Evolutionary conservation across 306 rosid species (phyloP).

Genomic region (Trifolium fragiferum): DNA sequence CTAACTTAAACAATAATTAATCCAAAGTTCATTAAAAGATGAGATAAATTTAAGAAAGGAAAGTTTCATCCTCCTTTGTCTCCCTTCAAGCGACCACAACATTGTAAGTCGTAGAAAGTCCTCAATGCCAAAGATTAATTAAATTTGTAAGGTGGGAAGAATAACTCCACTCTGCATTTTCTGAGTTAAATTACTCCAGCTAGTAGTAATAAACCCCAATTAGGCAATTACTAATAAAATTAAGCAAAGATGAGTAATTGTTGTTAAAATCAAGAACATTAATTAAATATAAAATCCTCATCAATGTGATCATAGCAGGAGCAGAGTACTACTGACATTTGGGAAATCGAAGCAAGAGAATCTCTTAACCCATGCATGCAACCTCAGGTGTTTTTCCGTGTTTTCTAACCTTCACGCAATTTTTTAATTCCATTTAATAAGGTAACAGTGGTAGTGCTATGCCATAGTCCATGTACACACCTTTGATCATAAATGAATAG

Average conservation of each 20-base stretch:
- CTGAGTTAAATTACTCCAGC: not conserved
- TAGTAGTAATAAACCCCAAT: not conserved
- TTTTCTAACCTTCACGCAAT: constrained; percentile 13
- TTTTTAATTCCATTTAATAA: not conserved
- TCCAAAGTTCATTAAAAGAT: constrained; percentile 32
- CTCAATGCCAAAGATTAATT: constrained; percentile 2
- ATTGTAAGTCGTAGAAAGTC: constrained; percentile 27
- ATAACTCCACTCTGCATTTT: constrained; percentile 35
- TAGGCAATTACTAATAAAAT: not conserved
- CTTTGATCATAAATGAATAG: too few species aligned
- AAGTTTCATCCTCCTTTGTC: constrained; percentile 38
- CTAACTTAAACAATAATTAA: constrained; percentile 8
- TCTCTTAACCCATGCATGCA: constrained; percentile 43
- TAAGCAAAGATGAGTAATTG: not conserved
- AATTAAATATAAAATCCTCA: constrained; percentile 23
- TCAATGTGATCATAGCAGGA: constrained; percentile 35
- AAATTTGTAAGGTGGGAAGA: constrained; percentile 5
- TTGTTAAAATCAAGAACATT: not conserved
- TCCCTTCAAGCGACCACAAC: constrained; percentile 38
- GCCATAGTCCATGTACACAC: too few species aligned
- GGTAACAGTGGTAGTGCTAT: too few species aligned
- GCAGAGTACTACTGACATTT: constrained; percentile 44
- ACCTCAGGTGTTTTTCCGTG: constrained; percentile 29
- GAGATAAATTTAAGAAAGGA: constrained; percentile 37
- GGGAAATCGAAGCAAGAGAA: constrained; percentile 50